Conservation (phyloP, 495 filamentous ascomycete species). For the Penicillium salamii region DNA sequence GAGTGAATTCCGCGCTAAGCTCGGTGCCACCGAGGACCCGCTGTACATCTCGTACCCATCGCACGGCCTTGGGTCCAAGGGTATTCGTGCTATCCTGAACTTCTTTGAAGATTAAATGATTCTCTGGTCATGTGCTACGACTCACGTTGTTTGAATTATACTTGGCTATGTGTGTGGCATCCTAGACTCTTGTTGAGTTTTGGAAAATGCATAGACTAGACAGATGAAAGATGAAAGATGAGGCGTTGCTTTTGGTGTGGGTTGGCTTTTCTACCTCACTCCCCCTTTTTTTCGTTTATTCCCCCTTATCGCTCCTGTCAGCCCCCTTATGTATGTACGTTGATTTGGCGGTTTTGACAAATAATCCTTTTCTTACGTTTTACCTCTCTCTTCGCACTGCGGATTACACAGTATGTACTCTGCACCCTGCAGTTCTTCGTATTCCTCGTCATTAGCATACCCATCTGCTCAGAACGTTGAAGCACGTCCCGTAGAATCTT, state of each 20-base stretch:
- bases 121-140: not conserved
- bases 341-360: not conserved
- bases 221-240: not conserved
- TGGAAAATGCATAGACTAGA: slow-evolving; percentile 10
- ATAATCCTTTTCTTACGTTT: not conserved
- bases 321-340: slow-evolving; percentile 12
- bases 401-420: not conserved
- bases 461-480: too few relatives aligned
- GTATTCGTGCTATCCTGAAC: slow-evolving; percentile 71
- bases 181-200: not conserved
- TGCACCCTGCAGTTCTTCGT: not conserved
- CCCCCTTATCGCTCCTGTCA: slow-evolving; percentile 26
- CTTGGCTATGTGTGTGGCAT: not conserved
- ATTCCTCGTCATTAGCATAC: too few relatives aligned
- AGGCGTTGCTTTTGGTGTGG: not conserved
- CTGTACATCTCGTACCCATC: slow-evolving; percentile 81
- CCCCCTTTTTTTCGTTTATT: slow-evolving; percentile 12
- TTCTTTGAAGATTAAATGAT: slow-evolving; percentile 70
- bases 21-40: slow-evolving; percentile 72
- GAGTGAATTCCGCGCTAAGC: slow-evolving; percentile 83
- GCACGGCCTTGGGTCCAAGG: slow-evolving; percentile 72
- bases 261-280: not conserved
- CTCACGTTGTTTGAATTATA: slow-evolving; percentile 7
- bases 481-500: too few relatives aligned
- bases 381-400: not conserved